These are phyloP conservation scores for Chalciporus sphaerocephalus DNA, from an alignment of 768 basidiomycete genomes.

Conservation along the genomic window DNA sequence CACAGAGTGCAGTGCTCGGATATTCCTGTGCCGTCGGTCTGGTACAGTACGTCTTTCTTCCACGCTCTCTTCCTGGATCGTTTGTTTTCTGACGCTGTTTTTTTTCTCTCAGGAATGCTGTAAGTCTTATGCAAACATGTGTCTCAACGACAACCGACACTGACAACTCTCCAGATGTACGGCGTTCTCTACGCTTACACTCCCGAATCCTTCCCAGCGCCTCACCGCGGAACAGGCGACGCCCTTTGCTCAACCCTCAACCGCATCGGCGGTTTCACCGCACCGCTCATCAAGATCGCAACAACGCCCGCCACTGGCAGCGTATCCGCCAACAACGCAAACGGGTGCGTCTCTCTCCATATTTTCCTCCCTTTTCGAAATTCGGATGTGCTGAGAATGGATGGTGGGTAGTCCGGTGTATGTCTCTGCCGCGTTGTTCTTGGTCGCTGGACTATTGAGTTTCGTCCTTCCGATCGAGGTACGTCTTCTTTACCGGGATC, in stretches of 20 bases:
- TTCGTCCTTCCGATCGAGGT: constrained; percentile 48
- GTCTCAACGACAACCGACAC: not conserved
- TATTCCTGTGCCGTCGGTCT: constrained; percentile 43
- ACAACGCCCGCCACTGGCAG: constrained; percentile 34
- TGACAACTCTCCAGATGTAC: constrained; percentile 39
- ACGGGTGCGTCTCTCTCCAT: constrained; percentile 30
- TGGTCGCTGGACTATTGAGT: constrained; percentile 39
- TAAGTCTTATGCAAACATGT: constrained; percentile 12
- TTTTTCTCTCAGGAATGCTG: constrained; percentile 32
- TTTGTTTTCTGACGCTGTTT: not conserved
- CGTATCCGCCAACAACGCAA: constrained; percentile 30
- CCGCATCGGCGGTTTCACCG: constrained; percentile 44
- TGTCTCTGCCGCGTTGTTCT: constrained; percentile 44
- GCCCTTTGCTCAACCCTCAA: constrained; percentile 48
- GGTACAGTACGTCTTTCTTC: constrained; percentile 34
- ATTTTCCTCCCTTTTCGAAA: not conserved
- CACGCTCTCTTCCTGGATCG: too few relatives aligned
- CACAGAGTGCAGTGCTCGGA: constrained; percentile 37
- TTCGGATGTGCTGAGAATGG: too few relatives aligned
- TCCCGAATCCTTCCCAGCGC: constrained; percentile 56
- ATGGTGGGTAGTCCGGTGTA: constrained; percentile 49
- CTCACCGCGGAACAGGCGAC: constrained; percentile 53
- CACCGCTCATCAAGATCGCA: constrained; percentile 47
- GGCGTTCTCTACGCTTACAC: constrained; percentile 55
- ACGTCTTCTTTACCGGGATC: not conserved